Conservation (phyloP, 306 rosid genomes). For the Dryas octopetala region DNA sequence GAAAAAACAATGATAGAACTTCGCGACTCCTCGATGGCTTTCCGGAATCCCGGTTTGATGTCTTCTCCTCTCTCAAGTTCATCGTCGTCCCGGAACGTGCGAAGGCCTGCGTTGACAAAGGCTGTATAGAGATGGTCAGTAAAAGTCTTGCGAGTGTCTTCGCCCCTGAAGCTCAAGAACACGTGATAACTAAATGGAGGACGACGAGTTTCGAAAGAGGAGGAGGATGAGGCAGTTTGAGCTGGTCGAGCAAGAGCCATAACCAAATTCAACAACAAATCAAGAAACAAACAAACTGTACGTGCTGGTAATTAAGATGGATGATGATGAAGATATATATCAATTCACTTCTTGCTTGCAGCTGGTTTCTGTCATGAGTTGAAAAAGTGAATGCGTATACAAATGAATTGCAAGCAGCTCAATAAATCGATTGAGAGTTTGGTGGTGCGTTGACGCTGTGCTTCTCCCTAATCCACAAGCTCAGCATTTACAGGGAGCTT, state of each 20-base stretch:
- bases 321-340: too few species aligned
- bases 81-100: neutral
- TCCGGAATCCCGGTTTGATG: neutral
- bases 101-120: neutral
- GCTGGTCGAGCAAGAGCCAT: neutral
- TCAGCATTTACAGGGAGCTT: too few species aligned
- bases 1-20: slow-evolving; percentile 3
- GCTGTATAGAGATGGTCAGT: slow-evolving; percentile 3
- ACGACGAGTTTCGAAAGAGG: neutral
- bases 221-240: neutral
- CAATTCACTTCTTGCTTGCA: too few species aligned
- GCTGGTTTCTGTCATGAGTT: too few species aligned
- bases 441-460: too few species aligned
- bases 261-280: neutral
- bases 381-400: too few species aligned
- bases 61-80: too few species aligned
- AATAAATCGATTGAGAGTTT: too few species aligned
- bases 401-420: too few species aligned
- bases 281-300: too few species aligned
- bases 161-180: slow-evolving; percentile 17
- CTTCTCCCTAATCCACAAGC: too few species aligned
- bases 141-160: slow-evolving; percentile 10
- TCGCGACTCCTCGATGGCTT: neutral
- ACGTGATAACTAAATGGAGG: neutral
- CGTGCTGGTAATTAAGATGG: too few species aligned